Evolutionary conservation across 768 basidiomycete species (phyloP), one percentile per base, ranked within the genome.

Genomic region (Psilocybe cyanescens): DNA sequence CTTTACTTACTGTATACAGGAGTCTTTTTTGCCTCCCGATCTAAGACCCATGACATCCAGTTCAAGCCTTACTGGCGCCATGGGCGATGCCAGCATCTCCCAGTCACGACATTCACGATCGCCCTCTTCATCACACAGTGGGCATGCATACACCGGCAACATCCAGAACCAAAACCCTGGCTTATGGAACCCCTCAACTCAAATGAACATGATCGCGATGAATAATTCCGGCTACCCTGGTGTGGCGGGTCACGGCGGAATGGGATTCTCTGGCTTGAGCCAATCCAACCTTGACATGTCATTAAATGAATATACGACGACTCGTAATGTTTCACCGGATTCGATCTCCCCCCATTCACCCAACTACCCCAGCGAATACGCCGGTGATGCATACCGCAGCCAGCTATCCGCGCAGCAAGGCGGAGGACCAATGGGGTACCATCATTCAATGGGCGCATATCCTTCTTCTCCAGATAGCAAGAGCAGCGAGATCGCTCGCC

Each of bases 41-140:
- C 61, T 69, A 60, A 72, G 74, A 55, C 72, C 78, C 33, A 72
- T 76, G 49, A 72, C 77, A 17, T 81, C 85, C 0, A 75, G 70
- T 69, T 81, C 81, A 52, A 83, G 79, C 57, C 75, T 91, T 59
- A 84, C 83, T 29, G 87, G 86, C 59, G 88, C 89, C 28, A 84
- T 91, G 73, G 86, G 85, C 53, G 86, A 87, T 44, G 65, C 75
- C 31, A 67, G 35, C 57, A 65, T 67, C 29, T 59, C 64, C 24
- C 64, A 70, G 8, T 65, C 70, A 14, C 58, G 70, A 57, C 61
- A 65, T n/a, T 69, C 70, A 33, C 60, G 60, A 24, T 68, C 70
- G 1, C 68, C 70, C 45, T 56, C 65, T 8, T 63, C 59, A n/a
- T 65, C 67, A 30, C 55, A 61, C 46, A 65, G 63, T 56, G 66